These are phyloP conservation scores for Fusarium sp. DNA, from an alignment of 2,329 filamentous ascomycete genomes.

Conservation along the genomic window DNA sequence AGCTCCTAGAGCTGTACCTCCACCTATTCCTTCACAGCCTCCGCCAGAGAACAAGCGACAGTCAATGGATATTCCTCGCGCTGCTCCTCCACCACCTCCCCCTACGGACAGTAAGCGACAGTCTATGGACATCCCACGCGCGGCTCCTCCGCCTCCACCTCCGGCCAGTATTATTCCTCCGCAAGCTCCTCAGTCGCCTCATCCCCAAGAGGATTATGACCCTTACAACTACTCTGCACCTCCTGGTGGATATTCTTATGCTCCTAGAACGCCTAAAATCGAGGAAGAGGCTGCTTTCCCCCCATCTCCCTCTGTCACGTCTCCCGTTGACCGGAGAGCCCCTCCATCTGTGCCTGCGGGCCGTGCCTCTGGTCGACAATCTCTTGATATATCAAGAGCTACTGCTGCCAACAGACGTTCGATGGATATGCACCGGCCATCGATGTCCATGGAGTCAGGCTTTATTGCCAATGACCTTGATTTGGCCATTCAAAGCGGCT, in stretches of 20 bases:
- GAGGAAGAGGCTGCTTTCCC: conserved; percentile 62
- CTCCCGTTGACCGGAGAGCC: conserved; percentile 59
- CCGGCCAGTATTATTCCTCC: conserved; percentile 69
- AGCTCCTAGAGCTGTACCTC: conserved; percentile 70
- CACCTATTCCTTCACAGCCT: conserved; percentile 72
- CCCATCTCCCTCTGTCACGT: conserved; percentile 57
- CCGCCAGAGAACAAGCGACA: conserved; percentile 64
- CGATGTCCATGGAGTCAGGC: conserved; percentile 78
- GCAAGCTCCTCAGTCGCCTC: conserved; percentile 51
- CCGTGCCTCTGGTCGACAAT: conserved; percentile 46
- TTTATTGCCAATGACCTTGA: conserved; percentile 92
- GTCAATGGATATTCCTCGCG: conserved; percentile 78
- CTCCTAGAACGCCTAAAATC: conserved; percentile 53
- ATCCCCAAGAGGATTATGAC: conserved; percentile 75
- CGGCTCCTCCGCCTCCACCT: conserved; percentile 74
- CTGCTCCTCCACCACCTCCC: conserved; percentile 74
- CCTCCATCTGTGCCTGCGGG: conserved; percentile 50
- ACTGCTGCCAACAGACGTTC: conserved; percentile 66
- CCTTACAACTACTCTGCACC: conserved; percentile 67
- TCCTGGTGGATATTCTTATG: conserved; percentile 46
- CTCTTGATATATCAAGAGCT: conserved; percentile 53
- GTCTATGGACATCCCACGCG: conserved; percentile 78
- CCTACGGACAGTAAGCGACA: conserved; percentile 66
- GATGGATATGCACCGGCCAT: conserved; percentile 79
- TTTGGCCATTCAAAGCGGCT: conserved; percentile 76